Percentiles rank a stretch among this genome's conserved stretches.
phyloP scores from a whole-genome alignment of 768 basidiomycete species.

The Sistotremastrum niveocremeum region DNA sequence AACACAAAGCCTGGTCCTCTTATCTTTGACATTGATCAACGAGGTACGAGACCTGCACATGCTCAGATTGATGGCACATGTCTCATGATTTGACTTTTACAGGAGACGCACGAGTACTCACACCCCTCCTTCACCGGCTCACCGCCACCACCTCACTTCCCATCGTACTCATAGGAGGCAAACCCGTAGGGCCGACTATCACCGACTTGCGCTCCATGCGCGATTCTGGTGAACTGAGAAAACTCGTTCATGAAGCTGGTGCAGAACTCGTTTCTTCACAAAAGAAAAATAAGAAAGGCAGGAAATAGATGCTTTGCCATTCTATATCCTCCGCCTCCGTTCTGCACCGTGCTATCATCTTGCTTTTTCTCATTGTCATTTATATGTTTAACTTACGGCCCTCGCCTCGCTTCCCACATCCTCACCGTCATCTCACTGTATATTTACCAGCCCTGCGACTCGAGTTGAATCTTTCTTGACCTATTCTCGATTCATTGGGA shows the following conservation, averaged over 20 bases:
- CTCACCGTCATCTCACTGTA: no score
- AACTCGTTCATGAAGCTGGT: constrained; percentile 40
- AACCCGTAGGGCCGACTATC: constrained; percentile 34
- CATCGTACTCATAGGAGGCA: constrained; percentile 56
- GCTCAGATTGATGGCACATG: neutral
- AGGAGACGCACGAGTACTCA: constrained; percentile 53
- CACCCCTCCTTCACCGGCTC: constrained; percentile 47
- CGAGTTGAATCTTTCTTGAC: no score
- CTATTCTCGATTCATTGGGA: no score
- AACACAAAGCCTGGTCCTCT: constrained; percentile 49
- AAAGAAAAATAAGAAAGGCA: constrained; percentile 36
- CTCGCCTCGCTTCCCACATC: no score
- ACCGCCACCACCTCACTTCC: constrained; percentile 44
- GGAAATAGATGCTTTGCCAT: constrained; percentile 15
- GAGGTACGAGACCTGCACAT: constrained; percentile 21
- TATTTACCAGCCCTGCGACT: no score
- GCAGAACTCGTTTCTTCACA: constrained; percentile 39
- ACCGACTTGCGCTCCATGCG: constrained; percentile 38
- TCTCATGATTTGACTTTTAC: neutral
- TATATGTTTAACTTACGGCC: no score
- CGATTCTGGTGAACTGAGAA: constrained; percentile 36
- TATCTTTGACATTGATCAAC: constrained; percentile 58
- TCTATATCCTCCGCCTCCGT: no score
- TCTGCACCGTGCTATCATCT: no score
- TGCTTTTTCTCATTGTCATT: no score